phyloP scores from a whole-genome alignment of 2,329 filamentous ascomycete genomes.

The Nemania serpens region DNA sequence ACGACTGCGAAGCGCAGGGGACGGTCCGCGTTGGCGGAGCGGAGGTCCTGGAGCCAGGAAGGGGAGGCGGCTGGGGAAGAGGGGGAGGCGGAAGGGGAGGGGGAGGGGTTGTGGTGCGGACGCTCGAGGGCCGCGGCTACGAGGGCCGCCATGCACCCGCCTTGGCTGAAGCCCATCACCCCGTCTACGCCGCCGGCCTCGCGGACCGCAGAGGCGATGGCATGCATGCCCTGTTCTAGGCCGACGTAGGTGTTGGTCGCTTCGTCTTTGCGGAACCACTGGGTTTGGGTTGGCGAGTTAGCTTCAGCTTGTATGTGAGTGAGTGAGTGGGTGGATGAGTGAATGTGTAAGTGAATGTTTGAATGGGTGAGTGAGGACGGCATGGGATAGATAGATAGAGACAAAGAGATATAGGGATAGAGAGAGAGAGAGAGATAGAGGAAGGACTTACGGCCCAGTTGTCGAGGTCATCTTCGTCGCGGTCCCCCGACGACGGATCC shows the following conservation, averaged over 20 bases:
- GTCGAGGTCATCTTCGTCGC: constrained; percentile 58
- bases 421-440: no score
- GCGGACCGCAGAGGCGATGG: constrained; percentile 65
- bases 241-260: constrained; percentile 67
- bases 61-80: background rate
- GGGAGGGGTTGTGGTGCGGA: constrained; percentile 35
- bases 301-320: no score
- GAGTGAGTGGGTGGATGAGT: no score
- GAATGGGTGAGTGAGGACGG: no score
- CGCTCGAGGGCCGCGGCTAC: constrained; percentile 73
- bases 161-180: constrained; percentile 82
- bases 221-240: constrained; percentile 69
- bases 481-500: constrained; percentile 39
- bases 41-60: constrained; percentile 51
- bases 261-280: constrained; percentile 78
- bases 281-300: background rate
- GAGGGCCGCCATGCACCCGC: constrained; percentile 72
- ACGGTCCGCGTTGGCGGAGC: constrained; percentile 53
- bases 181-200: constrained; percentile 74
- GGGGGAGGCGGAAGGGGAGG: constrained; percentile 8
- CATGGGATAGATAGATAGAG: background rate
- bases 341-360: no score
- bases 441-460: constrained; percentile 61
- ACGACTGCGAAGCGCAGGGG: constrained; percentile 63
- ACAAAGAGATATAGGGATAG: no score